Evolutionary conservation across 768 basidiomycete genomes (phyloP).

Genomic region (Tulasnella sp.): DNA sequence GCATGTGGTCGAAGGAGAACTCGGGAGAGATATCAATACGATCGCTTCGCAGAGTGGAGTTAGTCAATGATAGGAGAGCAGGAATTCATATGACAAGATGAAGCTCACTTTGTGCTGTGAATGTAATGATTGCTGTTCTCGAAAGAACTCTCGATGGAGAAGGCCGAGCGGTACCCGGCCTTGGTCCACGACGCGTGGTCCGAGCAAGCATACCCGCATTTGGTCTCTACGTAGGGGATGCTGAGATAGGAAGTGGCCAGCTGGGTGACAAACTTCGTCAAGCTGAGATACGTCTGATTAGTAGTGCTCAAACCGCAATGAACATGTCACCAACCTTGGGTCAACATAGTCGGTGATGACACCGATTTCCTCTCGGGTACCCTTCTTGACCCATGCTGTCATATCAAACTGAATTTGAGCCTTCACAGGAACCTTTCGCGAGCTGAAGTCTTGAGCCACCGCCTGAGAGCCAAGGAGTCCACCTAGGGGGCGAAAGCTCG

Average conservation of each 20-base stretch:
- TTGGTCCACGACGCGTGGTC: conserved; percentile 85
- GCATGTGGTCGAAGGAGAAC: conserved; percentile 86
- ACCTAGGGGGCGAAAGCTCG: background rate
- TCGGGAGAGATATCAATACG: conserved; percentile 76
- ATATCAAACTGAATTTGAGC: conserved; percentile 55
- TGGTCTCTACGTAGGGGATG: conserved; percentile 77
- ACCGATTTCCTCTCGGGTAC: conserved; percentile 54
- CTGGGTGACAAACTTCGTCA: conserved; percentile 69
- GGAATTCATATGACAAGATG: background rate
- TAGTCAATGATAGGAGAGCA: background rate
- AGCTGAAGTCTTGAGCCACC: conserved; percentile 62
- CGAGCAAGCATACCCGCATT: conserved; percentile 67
- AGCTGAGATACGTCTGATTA: conserved; percentile 29
- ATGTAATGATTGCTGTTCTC: conserved; percentile 73
- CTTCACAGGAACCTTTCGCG: conserved; percentile 48
- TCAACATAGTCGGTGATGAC: conserved; percentile 78
- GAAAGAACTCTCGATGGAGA: conserved; percentile 62
- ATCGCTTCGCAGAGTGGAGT: conserved; percentile 29
- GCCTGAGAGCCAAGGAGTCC: conserved; percentile 44
- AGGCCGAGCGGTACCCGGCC: conserved; percentile 74
- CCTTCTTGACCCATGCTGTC: conserved; percentile 26
- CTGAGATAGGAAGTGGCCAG: conserved; percentile 67
- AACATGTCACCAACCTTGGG: conserved; percentile 27
- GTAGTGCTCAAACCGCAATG: background rate
- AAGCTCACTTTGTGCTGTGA: conserved; percentile 69